Conservation (phyloP, 2,329 filamentous ascomycete species). For the Pseudogymnoascus sp. region DNA sequence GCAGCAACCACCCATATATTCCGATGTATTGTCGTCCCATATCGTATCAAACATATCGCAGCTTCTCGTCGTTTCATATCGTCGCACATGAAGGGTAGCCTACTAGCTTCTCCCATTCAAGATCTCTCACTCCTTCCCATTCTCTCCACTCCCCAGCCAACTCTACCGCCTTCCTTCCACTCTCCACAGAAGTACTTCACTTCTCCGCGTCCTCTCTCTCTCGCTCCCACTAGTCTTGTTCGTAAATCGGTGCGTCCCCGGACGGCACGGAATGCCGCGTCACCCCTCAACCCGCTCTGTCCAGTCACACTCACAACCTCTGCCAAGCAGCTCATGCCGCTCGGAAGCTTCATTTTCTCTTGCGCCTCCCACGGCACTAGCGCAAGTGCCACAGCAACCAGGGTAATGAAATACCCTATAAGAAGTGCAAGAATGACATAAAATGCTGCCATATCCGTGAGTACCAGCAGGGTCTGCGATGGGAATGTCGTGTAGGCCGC, state of each 20-base stretch:
- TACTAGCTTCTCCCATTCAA: not conserved
- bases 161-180: slow-evolving; percentile 22
- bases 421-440: slow-evolving; percentile 67
- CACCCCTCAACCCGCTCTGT: slow-evolving; percentile 62
- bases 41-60: slow-evolving; percentile 9
- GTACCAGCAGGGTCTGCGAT: slow-evolving; percentile 52
- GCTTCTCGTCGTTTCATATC: not conserved
- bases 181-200: slow-evolving; percentile 26
- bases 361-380: slow-evolving; percentile 33
- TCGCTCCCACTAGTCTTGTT: slow-evolving; percentile 46
- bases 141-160: slow-evolving; percentile 26
- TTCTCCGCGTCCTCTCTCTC: slow-evolving; percentile 10
- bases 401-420: slow-evolving; percentile 58
- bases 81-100: slow-evolving; percentile 5
- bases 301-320: slow-evolving; percentile 73
- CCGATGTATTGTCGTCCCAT: slow-evolving; percentile 10
- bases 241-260: slow-evolving; percentile 62
- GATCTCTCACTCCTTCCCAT: slow-evolving; percentile 18
- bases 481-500: slow-evolving; percentile 58
- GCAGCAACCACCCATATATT: slow-evolving; percentile 11
- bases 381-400: slow-evolving; percentile 42
- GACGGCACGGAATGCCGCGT: slow-evolving; percentile 65
- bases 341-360: slow-evolving; percentile 59
- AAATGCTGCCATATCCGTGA: slow-evolving; percentile 66
- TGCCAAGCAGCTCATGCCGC: slow-evolving; percentile 63